Evolutionary conservation across 257 asterid species (phyloP).

Genomic region (Nicotiana undulata): DNA sequence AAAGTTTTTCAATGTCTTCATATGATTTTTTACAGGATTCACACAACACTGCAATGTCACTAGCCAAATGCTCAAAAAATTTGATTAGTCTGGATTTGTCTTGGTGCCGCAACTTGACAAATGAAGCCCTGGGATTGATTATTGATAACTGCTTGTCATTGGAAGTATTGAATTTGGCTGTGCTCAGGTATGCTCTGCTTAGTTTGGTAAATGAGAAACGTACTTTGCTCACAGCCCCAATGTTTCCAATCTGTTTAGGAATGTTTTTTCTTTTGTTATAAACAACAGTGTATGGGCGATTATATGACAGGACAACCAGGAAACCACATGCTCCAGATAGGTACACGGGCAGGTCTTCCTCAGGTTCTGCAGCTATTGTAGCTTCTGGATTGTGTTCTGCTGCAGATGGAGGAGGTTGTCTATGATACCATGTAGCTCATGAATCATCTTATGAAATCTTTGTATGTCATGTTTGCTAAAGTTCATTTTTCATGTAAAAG

Average conservation of each 20-base stretch:
- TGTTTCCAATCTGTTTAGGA: neutral
- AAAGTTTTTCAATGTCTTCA: neutral
- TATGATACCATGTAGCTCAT: slow-evolving; percentile 15
- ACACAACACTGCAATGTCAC: slow-evolving; percentile 71
- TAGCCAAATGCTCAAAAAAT: too few species aligned
- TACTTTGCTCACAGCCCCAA: too few species aligned
- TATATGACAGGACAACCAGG: slow-evolving; percentile 66
- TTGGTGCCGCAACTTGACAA: too few species aligned
- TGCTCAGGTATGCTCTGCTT: too few species aligned
- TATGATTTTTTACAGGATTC: slow-evolving; percentile 48
- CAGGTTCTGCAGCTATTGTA: slow-evolving; percentile 97
- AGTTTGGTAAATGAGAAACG: too few species aligned
- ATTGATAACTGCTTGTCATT: too few species aligned
- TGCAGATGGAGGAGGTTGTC: slow-evolving; percentile 99
- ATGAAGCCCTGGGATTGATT: too few species aligned
- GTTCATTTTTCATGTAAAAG: slow-evolving; percentile 9
- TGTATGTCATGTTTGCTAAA: slow-evolving; percentile 7
- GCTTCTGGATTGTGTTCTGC: slow-evolving; percentile 95
- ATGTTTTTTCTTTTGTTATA: neutral
- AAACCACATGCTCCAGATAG: slow-evolving; percentile 93
- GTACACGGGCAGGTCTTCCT: slow-evolving; percentile 97
- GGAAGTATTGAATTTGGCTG: too few species aligned
- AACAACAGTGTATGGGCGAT: neutral
- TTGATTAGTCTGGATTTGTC: too few species aligned
- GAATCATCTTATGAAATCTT: slow-evolving; percentile 10